Evolutionary conservation across 352 stramenopile species (phyloP).

Genomic region (Nothophytophthora sp.): DNA sequence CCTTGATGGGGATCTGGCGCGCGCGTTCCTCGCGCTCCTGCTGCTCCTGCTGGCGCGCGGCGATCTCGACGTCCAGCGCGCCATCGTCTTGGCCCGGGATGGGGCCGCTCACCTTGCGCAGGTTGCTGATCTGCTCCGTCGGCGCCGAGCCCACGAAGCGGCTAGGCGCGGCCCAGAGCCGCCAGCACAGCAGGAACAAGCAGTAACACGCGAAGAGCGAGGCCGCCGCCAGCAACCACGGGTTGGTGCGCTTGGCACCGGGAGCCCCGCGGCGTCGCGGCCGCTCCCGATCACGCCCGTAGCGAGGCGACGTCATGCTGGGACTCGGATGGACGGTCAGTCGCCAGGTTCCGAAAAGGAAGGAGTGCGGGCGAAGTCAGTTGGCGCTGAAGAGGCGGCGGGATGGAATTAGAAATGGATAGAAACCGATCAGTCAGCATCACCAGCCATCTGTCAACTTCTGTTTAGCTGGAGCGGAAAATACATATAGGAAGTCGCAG

Average conservation of each 20-base stretch:
- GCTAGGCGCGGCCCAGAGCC: slow-evolving; percentile 14
- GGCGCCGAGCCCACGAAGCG: slow-evolving; percentile 8
- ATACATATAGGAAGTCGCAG: no score
- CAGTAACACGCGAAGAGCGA: slow-evolving; percentile 30
- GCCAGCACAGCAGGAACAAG: slow-evolving; percentile 26
- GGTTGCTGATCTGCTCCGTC: slow-evolving; percentile 32
- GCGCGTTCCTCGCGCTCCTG: slow-evolving; percentile 14
- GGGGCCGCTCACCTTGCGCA: slow-evolving; percentile 22
- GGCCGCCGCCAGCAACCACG: slow-evolving; percentile 14
- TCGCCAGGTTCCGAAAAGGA: no score
- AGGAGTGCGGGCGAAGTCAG: no score
- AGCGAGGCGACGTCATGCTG: slow-evolving; percentile 23
- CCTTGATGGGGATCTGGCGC: slow-evolving; percentile 26
- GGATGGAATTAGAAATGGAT: neutral
- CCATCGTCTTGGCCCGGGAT: slow-evolving; percentile 12
- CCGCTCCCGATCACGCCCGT: slow-evolving; percentile 19
- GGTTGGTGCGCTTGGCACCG: slow-evolving; percentile 12
- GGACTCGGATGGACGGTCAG: neutral
- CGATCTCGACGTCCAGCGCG: slow-evolving; percentile 19
- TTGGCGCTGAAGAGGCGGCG: neutral
- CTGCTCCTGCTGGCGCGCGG: slow-evolving; percentile 17
- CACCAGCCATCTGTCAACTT: no score
- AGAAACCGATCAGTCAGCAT: neutral
- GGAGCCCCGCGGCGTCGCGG: slow-evolving; percentile 8
- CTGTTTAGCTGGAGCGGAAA: no score